A percentile compares a stretch with the other conserved stretches of the same genome.
Conservation (phyloP, 2,329 filamentous ascomycete genomes). For the Grosmannia clavigera region DNA sequence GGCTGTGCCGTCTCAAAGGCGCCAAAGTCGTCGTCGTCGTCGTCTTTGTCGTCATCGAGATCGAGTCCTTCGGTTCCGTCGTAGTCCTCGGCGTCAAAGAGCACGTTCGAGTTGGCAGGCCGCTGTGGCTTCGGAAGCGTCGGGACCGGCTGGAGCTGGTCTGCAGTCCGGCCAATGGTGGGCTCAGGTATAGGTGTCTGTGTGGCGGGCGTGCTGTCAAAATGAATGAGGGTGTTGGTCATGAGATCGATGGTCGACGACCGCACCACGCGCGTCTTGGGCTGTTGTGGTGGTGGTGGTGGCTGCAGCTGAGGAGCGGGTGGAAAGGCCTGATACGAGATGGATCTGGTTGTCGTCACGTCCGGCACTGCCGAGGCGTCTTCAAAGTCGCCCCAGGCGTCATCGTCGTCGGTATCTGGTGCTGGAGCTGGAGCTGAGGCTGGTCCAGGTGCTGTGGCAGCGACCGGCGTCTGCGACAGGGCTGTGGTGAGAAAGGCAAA, state of each 20-base stretch:
- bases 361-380: constrained; percentile 28
- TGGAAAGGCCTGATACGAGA: neutral
- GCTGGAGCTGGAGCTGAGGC: too few species aligned
- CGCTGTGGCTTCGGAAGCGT: constrained; percentile 2
- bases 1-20: constrained; percentile 18
- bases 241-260: constrained; percentile 42
- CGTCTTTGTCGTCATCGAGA: constrained; percentile 18
- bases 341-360: neutral
- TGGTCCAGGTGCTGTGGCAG: neutral
- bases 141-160: neutral
- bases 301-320: neutral
- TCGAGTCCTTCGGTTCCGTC: constrained; percentile 22
- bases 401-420: constrained; percentile 23
- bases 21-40: constrained; percentile 14
- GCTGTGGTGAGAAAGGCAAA: constrained; percentile 20
- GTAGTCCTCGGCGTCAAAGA: constrained; percentile 55
- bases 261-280: constrained; percentile 24
- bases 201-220: constrained; percentile 10
- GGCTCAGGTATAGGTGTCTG: neutral
- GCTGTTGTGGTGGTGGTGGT: constrained; percentile 7
- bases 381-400: constrained; percentile 59
- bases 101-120: constrained; percentile 36
- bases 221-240: constrained; percentile 36
- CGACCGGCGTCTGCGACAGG: neutral
- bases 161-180: too few species aligned